A percentile compares a stretch with the other conserved stretches of the same genome.
phyloP scores from a whole-genome alignment of 768 basidiomycete species.

The Ramaria sp. region DNA sequence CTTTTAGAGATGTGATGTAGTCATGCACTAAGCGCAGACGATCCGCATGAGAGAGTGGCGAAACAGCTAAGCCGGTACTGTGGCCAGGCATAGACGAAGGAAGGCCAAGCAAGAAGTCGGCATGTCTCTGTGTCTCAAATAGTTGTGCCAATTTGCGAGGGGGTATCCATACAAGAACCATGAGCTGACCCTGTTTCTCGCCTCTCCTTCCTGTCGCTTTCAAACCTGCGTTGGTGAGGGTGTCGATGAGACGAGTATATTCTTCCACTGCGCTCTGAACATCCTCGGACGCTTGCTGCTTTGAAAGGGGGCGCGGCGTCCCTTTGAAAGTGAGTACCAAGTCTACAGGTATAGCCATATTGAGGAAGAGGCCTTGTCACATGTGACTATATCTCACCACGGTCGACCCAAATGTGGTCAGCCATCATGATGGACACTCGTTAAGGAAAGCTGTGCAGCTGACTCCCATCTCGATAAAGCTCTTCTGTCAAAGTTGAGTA shows the following conservation, averaged over 20 bases:
- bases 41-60: conserved; percentile 52
- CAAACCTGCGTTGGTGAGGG: conserved; percentile 52
- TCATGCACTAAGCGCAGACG: conserved; percentile 70
- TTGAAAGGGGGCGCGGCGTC: conserved; percentile 37
- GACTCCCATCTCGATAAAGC: background rate
- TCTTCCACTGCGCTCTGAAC: conserved; percentile 57
- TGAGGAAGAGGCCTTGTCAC: no score
- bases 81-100: conserved; percentile 39
- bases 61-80: conserved; percentile 31
- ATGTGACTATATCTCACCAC: no score
- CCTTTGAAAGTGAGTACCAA: conserved; percentile 64
- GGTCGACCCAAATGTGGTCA: no score
- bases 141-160: conserved; percentile 49
- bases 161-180: conserved; percentile 69
- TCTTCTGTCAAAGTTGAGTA: no score
- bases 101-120: conserved; percentile 68
- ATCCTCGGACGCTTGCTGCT: conserved; percentile 52
- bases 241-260: conserved; percentile 52
- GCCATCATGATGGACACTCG: background rate
- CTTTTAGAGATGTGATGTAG: conserved; percentile 54
- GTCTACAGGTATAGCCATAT: conserved; percentile 44
- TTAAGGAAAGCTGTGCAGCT: background rate
- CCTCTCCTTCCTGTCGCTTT: conserved; percentile 67
- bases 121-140: conserved; percentile 69
- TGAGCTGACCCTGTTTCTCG: conserved; percentile 62